Percentiles rank a stretch among this genome's conserved stretches.
Conservation (phyloP, 192 early-diverging fungal species). For the Podila epicladia region DNA sequence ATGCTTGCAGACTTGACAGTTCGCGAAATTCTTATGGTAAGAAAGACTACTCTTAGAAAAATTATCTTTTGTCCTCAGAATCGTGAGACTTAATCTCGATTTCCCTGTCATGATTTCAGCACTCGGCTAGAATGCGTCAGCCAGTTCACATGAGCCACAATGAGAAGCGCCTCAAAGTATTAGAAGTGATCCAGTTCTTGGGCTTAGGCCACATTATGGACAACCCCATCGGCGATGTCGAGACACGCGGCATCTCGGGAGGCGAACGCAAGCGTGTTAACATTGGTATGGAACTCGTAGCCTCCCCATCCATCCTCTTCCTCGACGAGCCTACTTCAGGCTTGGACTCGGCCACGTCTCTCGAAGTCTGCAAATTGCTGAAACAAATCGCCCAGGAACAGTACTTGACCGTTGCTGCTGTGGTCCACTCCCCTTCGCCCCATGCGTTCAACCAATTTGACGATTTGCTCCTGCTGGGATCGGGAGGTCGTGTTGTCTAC, state of each 20-base stretch:
- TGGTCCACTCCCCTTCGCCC: constrained; percentile 75
- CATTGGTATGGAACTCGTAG: constrained; percentile 77
- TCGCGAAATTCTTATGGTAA: constrained; percentile 66
- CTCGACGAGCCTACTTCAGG: constrained; percentile 78
- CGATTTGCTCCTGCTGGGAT: constrained; percentile 75
- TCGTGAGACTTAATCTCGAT: neutral
- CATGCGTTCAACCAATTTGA: constrained; percentile 74
- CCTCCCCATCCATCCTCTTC: constrained; percentile 68
- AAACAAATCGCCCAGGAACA: constrained; percentile 68
- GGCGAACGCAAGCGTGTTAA: constrained; percentile 81
- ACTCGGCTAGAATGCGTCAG: constrained; percentile 74
- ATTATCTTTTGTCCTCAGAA: neutral
- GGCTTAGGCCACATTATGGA: constrained; percentile 63
- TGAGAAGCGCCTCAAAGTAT: constrained; percentile 63
- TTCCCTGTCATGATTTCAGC: constrained; percentile 25
- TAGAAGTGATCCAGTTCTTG: constrained; percentile 65
- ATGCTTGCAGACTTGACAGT: constrained; percentile 73
- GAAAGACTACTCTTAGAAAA: neutral
- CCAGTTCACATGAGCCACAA: constrained; percentile 51
- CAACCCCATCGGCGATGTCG: constrained; percentile 66
- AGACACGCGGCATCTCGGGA: constrained; percentile 73
- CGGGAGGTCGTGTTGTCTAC: constrained; percentile 71
- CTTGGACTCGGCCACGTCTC: constrained; percentile 71
- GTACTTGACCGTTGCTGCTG: constrained; percentile 69
- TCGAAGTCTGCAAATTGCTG: constrained; percentile 69